Conservation (phyloP, 2,329 filamentous ascomycete genomes). For the Fusarium fujikuroi region DNA sequence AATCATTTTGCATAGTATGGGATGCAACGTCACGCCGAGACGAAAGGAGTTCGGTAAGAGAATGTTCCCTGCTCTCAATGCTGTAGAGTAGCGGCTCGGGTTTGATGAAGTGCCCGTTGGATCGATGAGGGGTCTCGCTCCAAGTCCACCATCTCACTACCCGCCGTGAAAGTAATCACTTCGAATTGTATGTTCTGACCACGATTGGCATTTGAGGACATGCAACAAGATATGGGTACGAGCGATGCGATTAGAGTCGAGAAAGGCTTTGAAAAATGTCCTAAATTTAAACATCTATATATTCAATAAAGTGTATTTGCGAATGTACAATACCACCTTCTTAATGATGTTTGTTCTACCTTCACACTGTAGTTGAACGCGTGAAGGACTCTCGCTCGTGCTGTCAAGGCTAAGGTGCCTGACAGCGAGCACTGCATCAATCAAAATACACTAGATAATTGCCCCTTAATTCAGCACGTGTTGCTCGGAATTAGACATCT, state of each 20-base stretch:
- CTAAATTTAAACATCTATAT: neutral
- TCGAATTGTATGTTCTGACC: too few species aligned
- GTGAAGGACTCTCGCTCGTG: neutral
- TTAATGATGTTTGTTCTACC: accelerated
- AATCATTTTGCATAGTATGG: neutral
- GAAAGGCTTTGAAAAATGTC: accelerated
- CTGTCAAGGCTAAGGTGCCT: neutral
- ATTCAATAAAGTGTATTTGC: neutral
- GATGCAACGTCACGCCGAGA: neutral
- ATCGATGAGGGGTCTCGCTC: neutral
- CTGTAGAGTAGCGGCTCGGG: neutral
- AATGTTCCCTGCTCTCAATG: neutral
- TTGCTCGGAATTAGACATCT: neutral
- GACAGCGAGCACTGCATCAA: neutral
- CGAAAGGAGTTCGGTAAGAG: neutral
- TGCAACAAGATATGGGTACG: neutral
- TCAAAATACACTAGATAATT: neutral
- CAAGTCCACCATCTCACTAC: accelerated
- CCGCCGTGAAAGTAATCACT: too few species aligned
- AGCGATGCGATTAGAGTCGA: neutral
- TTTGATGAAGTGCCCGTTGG: neutral
- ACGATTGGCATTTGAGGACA: neutral
- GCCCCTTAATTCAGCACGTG: accelerated
- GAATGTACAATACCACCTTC: accelerated
- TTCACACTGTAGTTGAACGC: accelerated